Conservation (phyloP, 2,329 filamentous ascomycete species). For the Fusarium odoratissimum region DNA sequence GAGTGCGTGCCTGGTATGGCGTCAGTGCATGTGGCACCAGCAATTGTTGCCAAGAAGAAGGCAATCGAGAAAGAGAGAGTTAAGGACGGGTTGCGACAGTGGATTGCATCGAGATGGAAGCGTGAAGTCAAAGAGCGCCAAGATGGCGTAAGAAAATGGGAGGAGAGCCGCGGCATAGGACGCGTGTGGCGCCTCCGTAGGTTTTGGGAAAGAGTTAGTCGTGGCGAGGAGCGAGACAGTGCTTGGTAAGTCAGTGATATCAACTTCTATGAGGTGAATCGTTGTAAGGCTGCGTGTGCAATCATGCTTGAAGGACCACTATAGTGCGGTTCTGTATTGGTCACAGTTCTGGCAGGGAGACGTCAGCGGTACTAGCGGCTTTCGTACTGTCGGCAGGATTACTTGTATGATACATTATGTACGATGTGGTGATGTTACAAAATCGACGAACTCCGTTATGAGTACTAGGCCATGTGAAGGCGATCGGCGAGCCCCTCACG, state of each 20-base stretch:
- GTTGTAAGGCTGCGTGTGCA: not conserved
- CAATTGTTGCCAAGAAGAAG: constrained; percentile 70
- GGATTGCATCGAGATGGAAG: constrained; percentile 70
- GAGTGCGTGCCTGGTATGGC: constrained; percentile 67
- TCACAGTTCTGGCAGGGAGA: constrained; percentile 9
- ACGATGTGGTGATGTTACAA: constrained; percentile 42
- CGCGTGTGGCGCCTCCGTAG: constrained; percentile 70
- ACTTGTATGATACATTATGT: constrained; percentile 46
- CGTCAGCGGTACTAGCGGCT: not conserved
- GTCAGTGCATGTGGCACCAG: constrained; percentile 63
- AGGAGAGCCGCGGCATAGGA: constrained; percentile 65
- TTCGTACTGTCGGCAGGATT: constrained; percentile 17
- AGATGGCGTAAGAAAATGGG: constrained; percentile 59
- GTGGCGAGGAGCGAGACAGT: constrained; percentile 48
- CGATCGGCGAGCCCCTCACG: not conserved
- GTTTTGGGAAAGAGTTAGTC: constrained; percentile 74
- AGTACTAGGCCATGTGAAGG: not conserved
- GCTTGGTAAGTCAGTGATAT: constrained; percentile 35
- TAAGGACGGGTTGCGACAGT: constrained; percentile 73
- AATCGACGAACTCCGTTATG: constrained; percentile 17
- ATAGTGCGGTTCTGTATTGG: not conserved
- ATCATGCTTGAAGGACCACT: not conserved
- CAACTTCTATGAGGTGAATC: constrained; percentile 1
- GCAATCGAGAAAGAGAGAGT: constrained; percentile 74
- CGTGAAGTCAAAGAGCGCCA: constrained; percentile 63